Percentiles rank a stretch among this genome's conserved stretches.
Evolutionary conservation across 805 yeast genomes (phyloP).

Genomic region (Isabelozyma gotoi): DNA sequence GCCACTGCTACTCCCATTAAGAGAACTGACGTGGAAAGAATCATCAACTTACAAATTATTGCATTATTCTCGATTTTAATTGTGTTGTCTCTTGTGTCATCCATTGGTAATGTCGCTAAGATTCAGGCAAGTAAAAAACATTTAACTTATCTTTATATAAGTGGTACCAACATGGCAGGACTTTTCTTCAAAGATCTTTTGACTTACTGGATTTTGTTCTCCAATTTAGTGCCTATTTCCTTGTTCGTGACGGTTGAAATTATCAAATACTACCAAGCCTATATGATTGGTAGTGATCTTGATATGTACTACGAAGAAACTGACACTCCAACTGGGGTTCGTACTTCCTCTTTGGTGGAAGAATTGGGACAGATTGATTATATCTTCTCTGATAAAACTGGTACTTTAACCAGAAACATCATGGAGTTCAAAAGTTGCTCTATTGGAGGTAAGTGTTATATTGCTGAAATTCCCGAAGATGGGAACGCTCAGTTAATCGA

Average conservation of each 20-base stretch:
- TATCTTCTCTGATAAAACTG: conserved; percentile 96
- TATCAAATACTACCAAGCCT: conserved; percentile 94
- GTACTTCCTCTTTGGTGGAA: conserved; percentile 94
- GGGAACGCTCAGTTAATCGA: conserved; percentile 66
- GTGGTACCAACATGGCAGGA: conserved; percentile 63
- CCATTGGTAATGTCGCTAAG: conserved; percentile 83
- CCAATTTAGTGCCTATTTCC: conserved; percentile 96
- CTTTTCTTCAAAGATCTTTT: conserved; percentile 83
- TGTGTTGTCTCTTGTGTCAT: conserved; percentile 72
- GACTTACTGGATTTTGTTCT: conserved; percentile 94
- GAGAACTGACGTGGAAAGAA: conserved; percentile 93
- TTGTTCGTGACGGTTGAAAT: conserved; percentile 94
- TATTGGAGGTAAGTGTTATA: conserved; percentile 88
- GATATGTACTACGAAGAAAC: conserved; percentile 87
- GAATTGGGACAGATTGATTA: conserved; percentile 97
- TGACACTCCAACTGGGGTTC: conserved; percentile 92
- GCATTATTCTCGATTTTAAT: conserved; percentile 83
- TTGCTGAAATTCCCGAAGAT: conserved; percentile 89
- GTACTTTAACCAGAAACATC: conserved; percentile 91
- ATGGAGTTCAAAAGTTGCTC: conserved; percentile 96
- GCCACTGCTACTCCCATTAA: conserved; percentile 99
- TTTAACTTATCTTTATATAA: conserved; percentile 65
- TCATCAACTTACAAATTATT: conserved; percentile 87
- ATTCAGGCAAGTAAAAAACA: conserved; percentile 51
- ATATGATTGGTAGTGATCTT: conserved; percentile 87